phyloP scores from a whole-genome alignment of 23 red algal genomes.

The Gracilaria gracilis region DNA sequence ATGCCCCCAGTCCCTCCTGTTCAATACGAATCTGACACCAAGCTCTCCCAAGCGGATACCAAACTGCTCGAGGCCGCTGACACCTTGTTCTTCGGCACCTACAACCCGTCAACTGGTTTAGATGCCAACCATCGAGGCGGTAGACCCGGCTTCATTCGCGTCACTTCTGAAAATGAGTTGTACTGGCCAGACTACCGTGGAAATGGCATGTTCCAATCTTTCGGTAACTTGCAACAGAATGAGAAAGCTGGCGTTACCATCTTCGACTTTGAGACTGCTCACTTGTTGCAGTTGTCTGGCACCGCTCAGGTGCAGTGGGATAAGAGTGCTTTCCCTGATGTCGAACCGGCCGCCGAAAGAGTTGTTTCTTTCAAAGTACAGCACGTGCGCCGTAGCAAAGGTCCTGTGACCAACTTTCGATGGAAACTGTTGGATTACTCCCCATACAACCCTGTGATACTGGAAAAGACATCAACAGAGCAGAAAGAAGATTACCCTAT shows the following conservation, averaged over 20 bases:
- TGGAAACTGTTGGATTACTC: constrained; percentile 61
- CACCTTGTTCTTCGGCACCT: constrained; percentile 75
- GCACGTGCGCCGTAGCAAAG: constrained; percentile 34
- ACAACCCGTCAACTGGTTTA: constrained; percentile 39
- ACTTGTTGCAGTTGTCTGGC: constrained; percentile 73
- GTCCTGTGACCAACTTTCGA: constrained; percentile 62
- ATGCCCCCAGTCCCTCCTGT: constrained; percentile 23
- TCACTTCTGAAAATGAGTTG: background rate
- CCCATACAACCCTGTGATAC: constrained; percentile 64
- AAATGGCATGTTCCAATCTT: constrained; percentile 79
- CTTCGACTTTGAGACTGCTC: constrained; percentile 61
- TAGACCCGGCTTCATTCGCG: constrained; percentile 69
- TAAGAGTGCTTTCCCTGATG: constrained; percentile 8
- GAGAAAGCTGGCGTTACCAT: constrained; percentile 49
- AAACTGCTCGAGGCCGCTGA: constrained; percentile 40
- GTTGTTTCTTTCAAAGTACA: constrained; percentile 38
- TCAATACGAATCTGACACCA: constrained; percentile 17
- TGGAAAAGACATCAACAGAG: background rate
- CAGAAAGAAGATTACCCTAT: constrained; percentile 17
- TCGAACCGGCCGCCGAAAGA: constrained; percentile 20
- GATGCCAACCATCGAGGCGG: constrained; percentile 76
- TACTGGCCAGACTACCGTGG: constrained; percentile 82
- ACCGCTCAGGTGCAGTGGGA: constrained; percentile 53
- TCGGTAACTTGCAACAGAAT: constrained; percentile 70
- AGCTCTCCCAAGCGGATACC: constrained; percentile 35